These are phyloP conservation scores for Blastomyces parvus DNA, from an alignment of 2,329 filamentous ascomycete species.

Conservation along the genomic window DNA sequence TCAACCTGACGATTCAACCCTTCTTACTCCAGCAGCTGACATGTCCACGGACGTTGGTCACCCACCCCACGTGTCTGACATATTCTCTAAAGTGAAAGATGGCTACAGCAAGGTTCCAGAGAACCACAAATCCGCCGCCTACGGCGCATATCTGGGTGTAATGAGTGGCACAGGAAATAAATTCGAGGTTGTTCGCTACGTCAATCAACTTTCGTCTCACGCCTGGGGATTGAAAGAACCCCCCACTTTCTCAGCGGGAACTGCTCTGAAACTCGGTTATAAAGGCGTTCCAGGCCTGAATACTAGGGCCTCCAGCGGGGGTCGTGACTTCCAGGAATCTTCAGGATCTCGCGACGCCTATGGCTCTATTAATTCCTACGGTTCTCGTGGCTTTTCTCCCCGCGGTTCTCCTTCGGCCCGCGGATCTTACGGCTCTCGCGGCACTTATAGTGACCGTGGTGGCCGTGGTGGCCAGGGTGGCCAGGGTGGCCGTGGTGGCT, in stretches of 20 bases:
- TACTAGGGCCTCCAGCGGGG: not conserved
- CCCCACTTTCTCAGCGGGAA: not conserved
- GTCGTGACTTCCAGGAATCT: not conserved
- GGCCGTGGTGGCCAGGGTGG: not conserved
- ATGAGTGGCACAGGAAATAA: not conserved
- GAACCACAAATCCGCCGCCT: constrained; percentile 40
- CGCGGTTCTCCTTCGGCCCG: not conserved
- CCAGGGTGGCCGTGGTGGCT: not conserved
- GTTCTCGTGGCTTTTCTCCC: not conserved
- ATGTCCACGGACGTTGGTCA: constrained; percentile 24
- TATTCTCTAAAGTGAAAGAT: constrained; percentile 32
- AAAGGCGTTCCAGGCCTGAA: not conserved
- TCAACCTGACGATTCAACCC: constrained; percentile 37
- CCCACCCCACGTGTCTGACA: constrained; percentile 13
- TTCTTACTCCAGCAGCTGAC: constrained; percentile 32
- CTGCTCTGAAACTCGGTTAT: not conserved
- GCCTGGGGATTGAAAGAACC: constrained; percentile 31
- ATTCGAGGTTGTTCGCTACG: not conserved
- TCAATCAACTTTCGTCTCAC: constrained; percentile 28
- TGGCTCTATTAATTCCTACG: not conserved
- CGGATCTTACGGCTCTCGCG: not conserved
- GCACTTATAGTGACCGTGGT: not conserved
- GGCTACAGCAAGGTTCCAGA: not conserved
- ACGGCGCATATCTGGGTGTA: constrained; percentile 45
- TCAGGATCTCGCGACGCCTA: not conserved